Conservation (phyloP, 305 asterid genomes). For the Coffea humblotiana region DNA sequence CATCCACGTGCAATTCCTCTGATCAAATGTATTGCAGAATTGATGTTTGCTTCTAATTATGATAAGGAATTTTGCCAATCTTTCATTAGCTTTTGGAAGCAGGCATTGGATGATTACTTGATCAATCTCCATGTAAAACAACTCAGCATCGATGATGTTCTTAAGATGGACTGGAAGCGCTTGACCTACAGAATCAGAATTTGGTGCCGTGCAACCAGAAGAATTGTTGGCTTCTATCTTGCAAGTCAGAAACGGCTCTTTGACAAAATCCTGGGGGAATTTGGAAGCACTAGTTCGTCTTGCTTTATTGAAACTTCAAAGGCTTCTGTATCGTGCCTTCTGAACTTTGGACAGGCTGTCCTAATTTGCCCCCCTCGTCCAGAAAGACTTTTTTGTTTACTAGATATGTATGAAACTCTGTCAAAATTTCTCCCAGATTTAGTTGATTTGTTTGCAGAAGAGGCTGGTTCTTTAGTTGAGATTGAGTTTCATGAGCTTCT, state of each 20-base stretch:
- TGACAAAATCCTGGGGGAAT: conserved; percentile 49
- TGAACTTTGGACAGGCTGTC: conserved; percentile 68
- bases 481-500: conserved; percentile 52
- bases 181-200: conserved; percentile 49
- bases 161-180: conserved; percentile 62
- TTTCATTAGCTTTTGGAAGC: conserved; percentile 56
- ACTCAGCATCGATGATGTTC: conserved; percentile 62
- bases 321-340: conserved; percentile 43
- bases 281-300: conserved; percentile 31
- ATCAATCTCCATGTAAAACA: conserved; percentile 37
- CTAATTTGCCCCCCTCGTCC: conserved; percentile 54
- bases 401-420: conserved; percentile 65
- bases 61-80: conserved; percentile 50
- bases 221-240: conserved; percentile 44
- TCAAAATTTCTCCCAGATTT: conserved; percentile 33
- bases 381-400: conserved; percentile 61
- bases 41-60: conserved; percentile 55
- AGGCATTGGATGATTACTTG: conserved; percentile 43
- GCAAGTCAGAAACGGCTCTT: conserved; percentile 46
- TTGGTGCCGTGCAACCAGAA: conserved; percentile 54
- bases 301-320: conserved; percentile 58
- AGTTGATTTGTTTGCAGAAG: conserved; percentile 48
- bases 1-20: conserved; percentile 54
- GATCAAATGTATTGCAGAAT: conserved; percentile 53
- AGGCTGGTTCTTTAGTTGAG: conserved; percentile 28